Evolutionary conservation across 2,329 filamentous ascomycete species (phyloP).

Genomic region (Rutstroemia sp.): DNA sequence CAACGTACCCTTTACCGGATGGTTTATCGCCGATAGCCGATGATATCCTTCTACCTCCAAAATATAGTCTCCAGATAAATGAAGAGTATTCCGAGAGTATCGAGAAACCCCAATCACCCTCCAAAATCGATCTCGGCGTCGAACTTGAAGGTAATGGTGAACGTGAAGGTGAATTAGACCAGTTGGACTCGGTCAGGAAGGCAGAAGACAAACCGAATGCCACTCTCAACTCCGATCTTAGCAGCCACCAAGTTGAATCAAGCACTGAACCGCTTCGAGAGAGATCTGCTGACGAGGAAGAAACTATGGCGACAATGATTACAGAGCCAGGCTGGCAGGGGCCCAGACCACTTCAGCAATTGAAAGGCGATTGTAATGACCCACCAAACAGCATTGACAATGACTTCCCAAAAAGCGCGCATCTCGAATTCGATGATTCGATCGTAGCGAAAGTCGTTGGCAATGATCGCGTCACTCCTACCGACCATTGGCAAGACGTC

Average conservation of each 20-base stretch:
- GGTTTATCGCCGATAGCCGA: conserved; percentile 64
- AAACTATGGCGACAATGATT: not conserved
- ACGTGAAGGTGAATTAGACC: too few species aligned
- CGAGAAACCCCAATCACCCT: not conserved
- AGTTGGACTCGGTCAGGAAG: not conserved
- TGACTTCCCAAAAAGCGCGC: not conserved
- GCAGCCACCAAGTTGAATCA: too few species aligned
- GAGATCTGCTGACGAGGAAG: not conserved
- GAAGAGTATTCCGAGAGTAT: not conserved
- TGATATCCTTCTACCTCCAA: conserved; percentile 66
- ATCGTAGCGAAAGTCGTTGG: conserved; percentile 36
- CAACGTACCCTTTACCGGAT: conserved; percentile 61
- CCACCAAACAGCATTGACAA: not conserved
- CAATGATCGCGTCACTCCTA: conserved; percentile 71
- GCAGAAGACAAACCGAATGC: not conserved
- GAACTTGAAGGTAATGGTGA: too few species aligned
- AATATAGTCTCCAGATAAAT: conserved; percentile 6
- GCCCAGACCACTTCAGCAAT: not conserved
- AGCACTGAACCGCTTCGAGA: not conserved
- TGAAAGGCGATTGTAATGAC: not conserved
- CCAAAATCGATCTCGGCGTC: not conserved
- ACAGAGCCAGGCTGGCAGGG: not conserved
- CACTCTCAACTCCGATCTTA: not conserved
- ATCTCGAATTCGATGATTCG: conserved; percentile 17
- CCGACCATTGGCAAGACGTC: conserved; percentile 87